These are phyloP conservation scores for Anthracocystis panici-leucophaei DNA, from an alignment of 1,284 basidiomycete genomes.

Conservation along the genomic window DNA sequence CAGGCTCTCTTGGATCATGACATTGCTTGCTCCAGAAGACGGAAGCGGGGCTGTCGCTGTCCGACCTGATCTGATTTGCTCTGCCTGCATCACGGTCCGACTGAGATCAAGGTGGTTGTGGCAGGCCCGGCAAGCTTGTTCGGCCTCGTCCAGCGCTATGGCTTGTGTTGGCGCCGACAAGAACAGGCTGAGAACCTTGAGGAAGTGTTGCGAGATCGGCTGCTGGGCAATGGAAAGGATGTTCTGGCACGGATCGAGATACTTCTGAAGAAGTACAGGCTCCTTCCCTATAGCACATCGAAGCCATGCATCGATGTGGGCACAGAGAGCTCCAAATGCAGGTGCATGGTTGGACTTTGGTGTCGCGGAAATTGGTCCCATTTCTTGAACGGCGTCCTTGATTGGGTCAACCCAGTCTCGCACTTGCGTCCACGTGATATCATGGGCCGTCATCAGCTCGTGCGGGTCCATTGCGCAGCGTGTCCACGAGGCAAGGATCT, in stretches of 20 bases:
- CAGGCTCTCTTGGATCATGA: constrained; percentile 18
- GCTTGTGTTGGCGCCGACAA: constrained; percentile 24
- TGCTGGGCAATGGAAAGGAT: not conserved
- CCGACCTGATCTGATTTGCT: constrained; percentile 1
- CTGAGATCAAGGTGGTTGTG: constrained; percentile 26
- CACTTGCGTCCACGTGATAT: constrained; percentile 89
- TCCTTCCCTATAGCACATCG: constrained; percentile 35
- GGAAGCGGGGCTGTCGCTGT: not conserved
- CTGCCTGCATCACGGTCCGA: constrained; percentile 5
- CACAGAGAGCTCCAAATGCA: constrained; percentile 27
- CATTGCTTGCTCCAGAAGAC: too few relatives aligned
- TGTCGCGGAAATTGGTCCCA: not conserved
- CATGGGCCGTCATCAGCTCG: constrained; percentile 84
- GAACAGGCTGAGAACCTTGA: constrained; percentile 19
- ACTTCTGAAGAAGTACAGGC: constrained; percentile 21
- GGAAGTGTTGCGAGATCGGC: constrained; percentile 21
- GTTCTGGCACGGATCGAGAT: constrained; percentile 11
- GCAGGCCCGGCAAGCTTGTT: constrained; percentile 29
- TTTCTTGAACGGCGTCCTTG: constrained; percentile 13
- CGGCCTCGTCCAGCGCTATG: constrained; percentile 31
- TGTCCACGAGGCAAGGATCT: constrained; percentile 79
- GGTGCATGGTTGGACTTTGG: constrained; percentile 9
- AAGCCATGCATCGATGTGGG: constrained; percentile 39
- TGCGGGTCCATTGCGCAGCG: constrained; percentile 89
- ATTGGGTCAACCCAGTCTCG: constrained; percentile 75